Evolutionary conservation across 805 yeast genomes (phyloP), one percentile per base, ranked within the genome.

Genomic region (Soucietia sequanensis): DNA sequence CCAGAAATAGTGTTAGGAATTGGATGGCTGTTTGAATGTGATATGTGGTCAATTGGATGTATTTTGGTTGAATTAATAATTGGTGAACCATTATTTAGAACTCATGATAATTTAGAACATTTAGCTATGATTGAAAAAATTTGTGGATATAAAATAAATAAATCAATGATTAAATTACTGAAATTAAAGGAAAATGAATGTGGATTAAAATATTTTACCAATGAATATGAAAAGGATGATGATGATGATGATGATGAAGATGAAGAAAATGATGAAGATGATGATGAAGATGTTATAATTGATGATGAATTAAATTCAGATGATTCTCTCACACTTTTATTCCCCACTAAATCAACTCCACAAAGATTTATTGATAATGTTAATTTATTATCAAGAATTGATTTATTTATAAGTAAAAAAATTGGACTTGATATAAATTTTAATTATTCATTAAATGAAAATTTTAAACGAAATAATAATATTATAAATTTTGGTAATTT

Each of bases 11-110:
- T 91, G 1, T 63, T 93, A 20, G 96, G 96, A 2, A 72, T 78
- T n/a, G 96, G 97, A 13, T 93, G 99, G 98, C 84, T 96, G 6
- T 89, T 76, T 49, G 95, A 97, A 1, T 91, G 98, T 58, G 99
- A 93, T 58, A 68, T 91, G 65, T 93, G 99, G 99, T 86, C 96
- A 1, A 72, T 93, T 28, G 99, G 96, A 1, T 91, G 98, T 58
- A 87, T 93, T 11, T 63, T 93, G 23, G 90, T 88, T 7, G 99
- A 93, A 62, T 63, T 93, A 32, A 81, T 86, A 24, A 87, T 95
- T 13, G 99, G 99, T 18, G 95, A 88, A 52, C 96, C 97, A 1
- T 65, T 93, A 16, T 93, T 91, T 61, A 89, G 87, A 46, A 93
- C 98, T 1, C 96, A 91, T 58, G 97, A 93, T 55, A 90, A 91